phyloP scores from a whole-genome alignment of 2,329 filamentous ascomycete genomes.

The Diaporthe sp. region DNA sequence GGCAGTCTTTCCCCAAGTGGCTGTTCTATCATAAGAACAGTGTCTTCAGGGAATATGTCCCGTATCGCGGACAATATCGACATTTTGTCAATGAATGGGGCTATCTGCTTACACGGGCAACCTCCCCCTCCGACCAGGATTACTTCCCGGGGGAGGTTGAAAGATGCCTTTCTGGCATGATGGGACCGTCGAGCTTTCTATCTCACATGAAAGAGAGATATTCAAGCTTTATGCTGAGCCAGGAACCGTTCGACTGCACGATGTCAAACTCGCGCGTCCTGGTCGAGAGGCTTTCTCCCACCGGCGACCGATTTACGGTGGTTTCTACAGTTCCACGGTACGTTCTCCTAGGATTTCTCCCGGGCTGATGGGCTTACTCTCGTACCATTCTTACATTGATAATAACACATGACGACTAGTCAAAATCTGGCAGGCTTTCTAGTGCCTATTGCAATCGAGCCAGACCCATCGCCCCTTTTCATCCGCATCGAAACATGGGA shows the following conservation, averaged over 20 bases:
- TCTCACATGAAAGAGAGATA: not conserved
- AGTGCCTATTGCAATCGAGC: not conserved
- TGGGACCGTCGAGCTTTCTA: not conserved
- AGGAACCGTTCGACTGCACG: not conserved
- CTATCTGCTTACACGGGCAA: not conserved
- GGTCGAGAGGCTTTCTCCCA: not conserved
- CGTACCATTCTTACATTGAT: not conserved
- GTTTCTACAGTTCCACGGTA: not conserved
- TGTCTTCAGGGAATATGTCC: not conserved
- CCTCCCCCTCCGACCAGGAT: not conserved
- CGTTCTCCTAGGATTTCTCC: not conserved
- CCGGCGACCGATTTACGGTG: not conserved
- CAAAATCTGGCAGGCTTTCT: not conserved
- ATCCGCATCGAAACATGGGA: not conserved
- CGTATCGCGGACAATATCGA: not conserved
- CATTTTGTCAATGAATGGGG: conserved; percentile 1
- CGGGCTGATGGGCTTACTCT: accelerated
- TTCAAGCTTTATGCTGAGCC: not conserved
- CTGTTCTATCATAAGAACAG: not conserved
- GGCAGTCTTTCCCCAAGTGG: not conserved
- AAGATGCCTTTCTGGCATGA: not conserved
- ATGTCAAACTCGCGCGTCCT: not conserved
- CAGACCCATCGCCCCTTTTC: not conserved
- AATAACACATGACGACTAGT: not conserved
- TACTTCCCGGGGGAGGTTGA: not conserved